Evolutionary conservation across 352 stramenopile species (phyloP), one percentile per base, ranked within the genome.

Genomic region (Pythium insidiosum): DNA sequence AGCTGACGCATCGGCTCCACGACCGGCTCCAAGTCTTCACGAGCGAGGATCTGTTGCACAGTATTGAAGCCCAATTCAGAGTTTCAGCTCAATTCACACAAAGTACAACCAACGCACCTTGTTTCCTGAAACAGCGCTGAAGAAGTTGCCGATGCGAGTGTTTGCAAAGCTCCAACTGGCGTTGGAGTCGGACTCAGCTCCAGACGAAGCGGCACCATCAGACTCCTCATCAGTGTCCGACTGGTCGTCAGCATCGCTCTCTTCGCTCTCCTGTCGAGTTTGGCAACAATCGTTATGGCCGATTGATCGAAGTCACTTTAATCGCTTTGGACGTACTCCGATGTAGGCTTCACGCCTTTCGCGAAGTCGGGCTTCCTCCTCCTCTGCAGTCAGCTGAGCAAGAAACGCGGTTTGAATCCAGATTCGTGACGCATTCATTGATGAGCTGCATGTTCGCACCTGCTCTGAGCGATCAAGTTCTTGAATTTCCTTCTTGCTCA

Each of bases 1-100:
- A 87, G 64, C 66, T 97, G 76, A 48, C 97, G 76, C 83, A 99
- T 96, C 31, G 95, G 82, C 18, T 84, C 81, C 37, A 99, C 73
- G 6, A 96, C 84, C 22, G 82, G 80, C 49, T 94, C 80, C 34
- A 99, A 67, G 56, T 98, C 94, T 46, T 94, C 79, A 16, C 89
- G 78, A 19, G 83, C 83, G 13, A 99, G 79, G 16, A 97, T 95
- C 64, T 75, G 19, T 30, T 15, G 20, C 33, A 20, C 23, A 7
- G 20, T 31, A 36, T n/a, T 15, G 11, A 36, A 9, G 34, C 25
- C 23, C 18, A 38, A 24, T 19, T 20, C n/a, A n/a, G n/a, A n/a
- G n/a, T n/a, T n/a, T n/a, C n/a, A n/a, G n/a, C n/a, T n/a, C n/a
- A n/a, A n/a, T n/a, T n/a, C n/a, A n/a, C n/a, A n/a, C n/a, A n/a